Evolutionary conservation across 306 rosid genomes (phyloP).

Genomic region (Boehmeria nivea): DNA sequence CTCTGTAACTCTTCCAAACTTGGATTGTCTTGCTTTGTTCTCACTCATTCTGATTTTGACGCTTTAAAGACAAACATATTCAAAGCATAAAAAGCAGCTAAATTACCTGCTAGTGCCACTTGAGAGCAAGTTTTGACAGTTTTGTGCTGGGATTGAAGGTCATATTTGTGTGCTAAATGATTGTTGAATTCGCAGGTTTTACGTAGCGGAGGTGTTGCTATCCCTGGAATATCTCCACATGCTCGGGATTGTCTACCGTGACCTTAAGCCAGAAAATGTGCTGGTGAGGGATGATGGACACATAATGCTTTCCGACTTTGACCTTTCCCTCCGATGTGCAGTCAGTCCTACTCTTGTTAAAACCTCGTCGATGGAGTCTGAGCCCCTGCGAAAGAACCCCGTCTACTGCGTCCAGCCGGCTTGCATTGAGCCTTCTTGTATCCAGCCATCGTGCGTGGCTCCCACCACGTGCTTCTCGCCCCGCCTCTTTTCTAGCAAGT

Average conservation of each 20-base stretch:
- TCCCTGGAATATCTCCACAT: constrained; percentile 92
- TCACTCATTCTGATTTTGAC: no score
- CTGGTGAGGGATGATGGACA: constrained; percentile 97
- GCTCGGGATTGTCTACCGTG: constrained; percentile 99
- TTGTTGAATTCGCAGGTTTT: constrained; percentile 50
- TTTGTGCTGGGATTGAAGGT: no score
- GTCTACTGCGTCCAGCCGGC: constrained; percentile 89
- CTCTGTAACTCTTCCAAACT: no score
- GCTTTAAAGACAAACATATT: no score
- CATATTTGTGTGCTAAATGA: constrained; percentile 2
- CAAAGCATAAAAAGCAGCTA: no score
- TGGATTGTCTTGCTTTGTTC: no score
- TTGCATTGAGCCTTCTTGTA: constrained; percentile 95
- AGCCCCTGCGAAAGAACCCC: constrained; percentile 62
- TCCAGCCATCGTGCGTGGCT: constrained; percentile 95
- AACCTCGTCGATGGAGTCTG: constrained; percentile 54
- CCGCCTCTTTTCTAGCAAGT: constrained; percentile 81
- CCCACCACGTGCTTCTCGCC: constrained; percentile 96
- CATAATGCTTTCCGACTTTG: constrained; percentile 95
- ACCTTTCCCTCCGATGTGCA: constrained; percentile 86
- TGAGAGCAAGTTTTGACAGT: no score
- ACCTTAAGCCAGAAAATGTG: constrained; percentile 93
- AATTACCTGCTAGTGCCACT: no score
- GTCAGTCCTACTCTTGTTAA: constrained; percentile 92
- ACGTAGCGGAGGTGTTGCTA: constrained; percentile 89